Evolutionary conservation across 148 eudicot genomes (phyloP).

Genomic region (Vaccinium corymbosum): DNA sequence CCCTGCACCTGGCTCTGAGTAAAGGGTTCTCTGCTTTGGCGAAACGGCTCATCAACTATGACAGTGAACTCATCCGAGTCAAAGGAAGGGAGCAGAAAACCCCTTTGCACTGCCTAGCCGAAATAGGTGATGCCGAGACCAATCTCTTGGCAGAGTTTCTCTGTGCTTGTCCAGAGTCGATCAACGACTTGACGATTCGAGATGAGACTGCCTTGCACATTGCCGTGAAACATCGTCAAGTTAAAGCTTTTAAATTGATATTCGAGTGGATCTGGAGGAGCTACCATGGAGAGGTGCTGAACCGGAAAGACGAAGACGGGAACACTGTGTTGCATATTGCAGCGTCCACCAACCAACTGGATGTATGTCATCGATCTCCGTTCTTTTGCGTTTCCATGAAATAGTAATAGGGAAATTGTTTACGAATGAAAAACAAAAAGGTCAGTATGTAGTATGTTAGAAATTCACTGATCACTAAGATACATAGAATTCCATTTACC

Average conservation of each 20-base stretch:
- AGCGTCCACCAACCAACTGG: background rate
- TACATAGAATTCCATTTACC: background rate
- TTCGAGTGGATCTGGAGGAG: background rate
- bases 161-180: no score
- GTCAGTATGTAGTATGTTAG: background rate
- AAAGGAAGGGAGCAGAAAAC: no score
- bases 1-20: no score
- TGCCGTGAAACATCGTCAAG: no score
- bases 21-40: no score
- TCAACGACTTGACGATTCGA: no score
- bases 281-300: background rate
- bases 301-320: background rate
- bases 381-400: background rate
- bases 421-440: background rate
- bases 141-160: no score
- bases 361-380: background rate
- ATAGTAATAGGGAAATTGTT: background rate
- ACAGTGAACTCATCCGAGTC: no score
- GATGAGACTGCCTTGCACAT: no score
- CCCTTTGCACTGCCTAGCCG: no score
- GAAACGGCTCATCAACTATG: no score
- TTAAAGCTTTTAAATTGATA: background rate
- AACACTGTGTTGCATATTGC: conserved; percentile 9
- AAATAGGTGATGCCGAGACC: no score
- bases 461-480: background rate